Percentiles rank a stretch among this genome's conserved stretches.
phyloP scores from a whole-genome alignment of 2,329 filamentous ascomycete genomes.

The Sporothrix pseudoabietina region DNA sequence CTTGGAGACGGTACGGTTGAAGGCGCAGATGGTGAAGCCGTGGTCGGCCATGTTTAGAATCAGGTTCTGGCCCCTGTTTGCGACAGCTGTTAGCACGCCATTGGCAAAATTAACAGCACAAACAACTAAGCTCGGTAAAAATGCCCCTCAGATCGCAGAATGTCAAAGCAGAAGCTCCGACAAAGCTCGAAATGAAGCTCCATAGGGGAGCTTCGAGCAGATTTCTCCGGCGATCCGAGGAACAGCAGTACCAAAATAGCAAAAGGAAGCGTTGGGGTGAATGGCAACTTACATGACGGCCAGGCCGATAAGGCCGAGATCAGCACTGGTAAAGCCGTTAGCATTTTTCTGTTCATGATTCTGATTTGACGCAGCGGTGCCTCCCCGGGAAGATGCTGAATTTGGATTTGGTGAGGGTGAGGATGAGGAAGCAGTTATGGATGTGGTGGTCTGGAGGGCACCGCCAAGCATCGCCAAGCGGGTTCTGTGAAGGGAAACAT shows the following conservation, averaged over 20 bases:
- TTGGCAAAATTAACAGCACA: no score
- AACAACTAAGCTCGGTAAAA: no score
- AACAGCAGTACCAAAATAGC: not conserved
- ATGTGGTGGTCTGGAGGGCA: conserved; percentile 49
- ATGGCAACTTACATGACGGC: conserved; percentile 72
- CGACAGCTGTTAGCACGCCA: conserved; percentile 9
- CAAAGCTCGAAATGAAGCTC: conserved; percentile 4
- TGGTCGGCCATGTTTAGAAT: conserved; percentile 88
- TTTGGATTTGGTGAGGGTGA: conserved; percentile 34
- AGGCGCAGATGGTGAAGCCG: conserved; percentile 95
- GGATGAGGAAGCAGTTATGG: conserved; percentile 37
- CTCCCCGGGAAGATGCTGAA: not conserved
- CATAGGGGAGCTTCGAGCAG: not conserved
- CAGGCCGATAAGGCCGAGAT: conserved; percentile 90
- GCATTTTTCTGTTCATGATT: conserved; percentile 48
- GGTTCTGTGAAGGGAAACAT: conserved; percentile 55
- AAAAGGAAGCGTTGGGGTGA: not conserved
- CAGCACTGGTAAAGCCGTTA: conserved; percentile 68
- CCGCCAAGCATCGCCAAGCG: conserved; percentile 73
- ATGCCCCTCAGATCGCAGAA: not conserved
- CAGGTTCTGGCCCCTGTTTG: conserved; percentile 72
- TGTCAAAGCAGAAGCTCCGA: conserved; percentile 2
- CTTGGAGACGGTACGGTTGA: conserved; percentile 98
- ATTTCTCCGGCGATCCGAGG: conserved; percentile 4
- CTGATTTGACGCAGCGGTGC: conserved; percentile 24